Conservation (phyloP, 805 yeast species). For the Sugiyamaella chiloensis region DNA sequence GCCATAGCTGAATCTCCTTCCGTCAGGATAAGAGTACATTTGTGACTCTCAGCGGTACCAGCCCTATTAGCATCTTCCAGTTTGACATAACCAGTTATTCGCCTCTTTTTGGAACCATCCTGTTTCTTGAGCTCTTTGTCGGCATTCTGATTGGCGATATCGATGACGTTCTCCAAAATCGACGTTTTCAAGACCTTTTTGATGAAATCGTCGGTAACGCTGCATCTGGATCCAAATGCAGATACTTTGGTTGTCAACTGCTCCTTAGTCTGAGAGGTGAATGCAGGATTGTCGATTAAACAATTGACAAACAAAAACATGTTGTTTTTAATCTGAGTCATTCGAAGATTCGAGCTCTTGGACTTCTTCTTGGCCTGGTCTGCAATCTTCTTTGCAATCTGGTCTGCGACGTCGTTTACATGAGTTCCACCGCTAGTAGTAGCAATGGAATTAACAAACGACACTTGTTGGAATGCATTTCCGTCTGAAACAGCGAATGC, state of each 20-base stretch:
- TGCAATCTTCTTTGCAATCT: constrained; percentile 70
- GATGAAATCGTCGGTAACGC: constrained; percentile 74
- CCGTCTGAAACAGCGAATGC: constrained; percentile 94
- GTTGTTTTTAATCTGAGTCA: constrained; percentile 83
- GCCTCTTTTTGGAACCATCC: constrained; percentile 77
- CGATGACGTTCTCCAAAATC: constrained; percentile 61
- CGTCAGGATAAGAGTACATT: constrained; percentile 88
- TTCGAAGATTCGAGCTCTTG: constrained; percentile 65
- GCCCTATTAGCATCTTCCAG: constrained; percentile 95
- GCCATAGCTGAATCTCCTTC: constrained; percentile 97
- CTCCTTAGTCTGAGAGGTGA: constrained; percentile 96
- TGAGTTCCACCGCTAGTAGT: constrained; percentile 98
- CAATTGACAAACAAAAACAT: constrained; percentile 90
- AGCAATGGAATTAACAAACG: constrained; percentile 96
- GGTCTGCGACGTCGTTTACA: constrained; percentile 80
- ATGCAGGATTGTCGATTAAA: constrained; percentile 92
- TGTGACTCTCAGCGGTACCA: constrained; percentile 87
- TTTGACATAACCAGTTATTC: constrained; percentile 86
- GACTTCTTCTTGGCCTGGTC: constrained; percentile 72
- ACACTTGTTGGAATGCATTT: constrained; percentile 76
- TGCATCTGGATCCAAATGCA: constrained; percentile 84
- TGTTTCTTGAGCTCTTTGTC: constrained; percentile 81
- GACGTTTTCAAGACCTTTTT: constrained; percentile 73
- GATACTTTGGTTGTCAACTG: constrained; percentile 84
- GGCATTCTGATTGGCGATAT: constrained; percentile 84